Percentiles rank a stretch among this genome's conserved stretches.
phyloP scores from a whole-genome alignment of 768 basidiomycete species.

The Tubosaeta sp. region DNA sequence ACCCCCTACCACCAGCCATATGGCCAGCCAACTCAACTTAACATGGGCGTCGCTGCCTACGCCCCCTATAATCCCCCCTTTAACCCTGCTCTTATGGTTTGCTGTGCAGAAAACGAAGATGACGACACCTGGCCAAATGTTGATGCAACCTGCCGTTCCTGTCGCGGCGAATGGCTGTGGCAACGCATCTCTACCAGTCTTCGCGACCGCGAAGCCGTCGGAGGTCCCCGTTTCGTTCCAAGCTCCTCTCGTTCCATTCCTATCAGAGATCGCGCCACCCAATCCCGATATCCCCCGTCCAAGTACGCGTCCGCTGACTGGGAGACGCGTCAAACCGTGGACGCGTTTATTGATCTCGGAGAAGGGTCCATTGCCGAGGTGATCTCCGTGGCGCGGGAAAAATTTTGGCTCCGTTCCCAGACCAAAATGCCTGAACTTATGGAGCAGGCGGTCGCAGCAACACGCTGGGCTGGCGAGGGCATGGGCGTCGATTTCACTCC shows the following conservation, averaged over 20 bases:
- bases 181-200: constrained; percentile 44
- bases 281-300: constrained; percentile 23
- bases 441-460: constrained; percentile 62
- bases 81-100: constrained; percentile 35
- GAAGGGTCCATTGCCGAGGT: constrained; percentile 67
- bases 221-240: constrained; percentile 37
- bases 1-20: constrained; percentile 32
- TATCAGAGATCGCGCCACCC: constrained; percentile 10
- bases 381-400: constrained; percentile 58
- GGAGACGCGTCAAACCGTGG: constrained; percentile 65
- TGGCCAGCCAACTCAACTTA: constrained; percentile 16
- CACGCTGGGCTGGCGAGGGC: constrained; percentile 38
- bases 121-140: constrained; percentile 61
- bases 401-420: constrained; percentile 60
- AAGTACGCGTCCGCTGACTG: constrained; percentile 45
- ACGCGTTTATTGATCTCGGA: constrained; percentile 68
- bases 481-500: constrained; percentile 30
- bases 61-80: constrained; percentile 21
- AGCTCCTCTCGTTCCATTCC: constrained; percentile 11
- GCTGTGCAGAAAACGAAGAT: constrained; percentile 68
- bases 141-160: constrained; percentile 63
- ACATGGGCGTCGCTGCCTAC: constrained; percentile 22
- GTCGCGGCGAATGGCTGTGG: constrained; percentile 66
- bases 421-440: constrained; percentile 67
- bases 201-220: constrained; percentile 54